Percentiles rank a stretch among this genome's conserved stretches.
These are phyloP conservation scores for Podospora pseudopauciseta DNA, from an alignment of 495 filamentous ascomycete species.

Conservation along the genomic window DNA sequence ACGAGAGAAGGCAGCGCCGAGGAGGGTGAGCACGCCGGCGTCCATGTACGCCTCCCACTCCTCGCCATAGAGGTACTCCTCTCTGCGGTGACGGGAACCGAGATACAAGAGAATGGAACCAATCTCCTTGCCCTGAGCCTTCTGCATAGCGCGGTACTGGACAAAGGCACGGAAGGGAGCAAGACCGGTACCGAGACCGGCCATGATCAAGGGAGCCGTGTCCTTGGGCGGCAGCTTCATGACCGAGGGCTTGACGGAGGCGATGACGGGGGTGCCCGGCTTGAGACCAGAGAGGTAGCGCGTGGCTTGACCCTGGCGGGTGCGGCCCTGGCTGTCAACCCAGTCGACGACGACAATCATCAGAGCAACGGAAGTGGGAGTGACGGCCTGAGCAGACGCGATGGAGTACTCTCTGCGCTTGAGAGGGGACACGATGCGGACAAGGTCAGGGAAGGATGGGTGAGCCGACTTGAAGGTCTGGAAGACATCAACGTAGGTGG, in stretches of 20 bases:
- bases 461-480: constrained; percentile 85
- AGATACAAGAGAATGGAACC: constrained; percentile 93
- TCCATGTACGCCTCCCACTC: constrained; percentile 99
- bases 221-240: constrained; percentile 87
- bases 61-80: constrained; percentile 98
- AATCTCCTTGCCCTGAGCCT: constrained; percentile 89
- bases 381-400: constrained; percentile 90
- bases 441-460: constrained; percentile 85
- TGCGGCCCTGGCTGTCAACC: constrained; percentile 82
- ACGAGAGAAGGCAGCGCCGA: constrained; percentile 91
- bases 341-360: constrained; percentile 98
- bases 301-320: constrained; percentile 89
- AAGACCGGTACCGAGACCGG: constrained; percentile 94
- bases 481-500: constrained; percentile 88
- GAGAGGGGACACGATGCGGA: constrained; percentile 81
- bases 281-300: constrained; percentile 74
- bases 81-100: constrained; percentile 91
- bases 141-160: constrained; percentile 96
- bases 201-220: constrained; percentile 95
- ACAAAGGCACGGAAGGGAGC: constrained; percentile 98
- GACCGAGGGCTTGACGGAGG: constrained; percentile 92
- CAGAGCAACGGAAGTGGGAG: constrained; percentile 78
- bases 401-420: constrained; percentile 98
- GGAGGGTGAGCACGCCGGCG: constrained; percentile 88
- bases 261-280: constrained; percentile 74